These are phyloP conservation scores for Sporothrix pseudoabietina DNA, from an alignment of 2,329 filamentous ascomycete species.

Conservation along the genomic window DNA sequence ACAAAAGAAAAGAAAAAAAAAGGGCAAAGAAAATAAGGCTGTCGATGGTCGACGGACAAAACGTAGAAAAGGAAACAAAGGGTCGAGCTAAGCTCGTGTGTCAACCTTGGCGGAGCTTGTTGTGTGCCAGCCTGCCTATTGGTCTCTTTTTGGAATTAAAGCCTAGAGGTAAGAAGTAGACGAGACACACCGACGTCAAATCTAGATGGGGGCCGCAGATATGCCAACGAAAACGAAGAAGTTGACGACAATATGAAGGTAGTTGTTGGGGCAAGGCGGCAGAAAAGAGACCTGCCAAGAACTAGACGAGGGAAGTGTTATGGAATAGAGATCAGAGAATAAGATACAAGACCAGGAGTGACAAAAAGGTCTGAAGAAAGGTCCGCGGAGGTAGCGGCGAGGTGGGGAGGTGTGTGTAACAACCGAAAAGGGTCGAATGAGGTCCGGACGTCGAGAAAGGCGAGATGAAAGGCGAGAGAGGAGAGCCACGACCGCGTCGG, in stretches of 20 bases:
- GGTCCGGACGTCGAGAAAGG: neutral
- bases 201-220: neutral
- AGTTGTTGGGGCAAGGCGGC: neutral
- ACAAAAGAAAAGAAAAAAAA: neutral
- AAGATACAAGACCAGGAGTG: neutral
- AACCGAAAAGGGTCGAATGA: neutral
- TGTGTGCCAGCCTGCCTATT: neutral
- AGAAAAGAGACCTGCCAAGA: neutral
- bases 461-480: neutral
- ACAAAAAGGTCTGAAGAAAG: neutral
- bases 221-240: neutral
- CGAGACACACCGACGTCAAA: neutral
- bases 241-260: neutral
- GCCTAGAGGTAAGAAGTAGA: neutral
- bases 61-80: neutral
- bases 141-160: neutral
- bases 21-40: conserved; percentile 7
- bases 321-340: neutral
- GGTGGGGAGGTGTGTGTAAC: conserved; percentile 20
- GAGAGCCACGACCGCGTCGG: neutral
- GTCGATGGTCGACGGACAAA: neutral
- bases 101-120: conserved; percentile 5
- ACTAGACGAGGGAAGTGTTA: neutral
- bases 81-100: conserved; percentile 7
- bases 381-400: conserved; percentile 1